Evolutionary conservation across 495 filamentous ascomycete genomes (phyloP).

Genomic region (Letharia columbiana): DNA sequence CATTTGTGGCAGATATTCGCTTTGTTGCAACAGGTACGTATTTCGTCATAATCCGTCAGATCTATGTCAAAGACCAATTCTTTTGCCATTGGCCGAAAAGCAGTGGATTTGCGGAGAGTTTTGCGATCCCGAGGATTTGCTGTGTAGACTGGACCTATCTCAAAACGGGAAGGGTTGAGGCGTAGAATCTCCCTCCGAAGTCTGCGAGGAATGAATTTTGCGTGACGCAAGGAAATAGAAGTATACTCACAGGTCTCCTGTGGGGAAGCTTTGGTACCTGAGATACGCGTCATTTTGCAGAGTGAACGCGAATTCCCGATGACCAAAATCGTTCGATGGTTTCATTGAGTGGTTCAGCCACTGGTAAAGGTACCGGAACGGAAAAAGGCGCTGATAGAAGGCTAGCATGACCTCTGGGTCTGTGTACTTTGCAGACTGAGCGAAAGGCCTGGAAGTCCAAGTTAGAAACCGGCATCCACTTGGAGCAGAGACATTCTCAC

Average conservation of each 20-base stretch:
- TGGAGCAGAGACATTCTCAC: constrained; percentile 29
- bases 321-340: constrained; percentile 77
- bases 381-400: constrained; percentile 94
- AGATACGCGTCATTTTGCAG: constrained; percentile 82
- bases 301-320: constrained; percentile 93
- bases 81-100: constrained; percentile 71
- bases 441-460: constrained; percentile 24
- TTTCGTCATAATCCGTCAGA: constrained; percentile 95
- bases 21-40: constrained; percentile 87
- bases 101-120: constrained; percentile 60
- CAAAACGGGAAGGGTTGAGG: constrained; percentile 85
- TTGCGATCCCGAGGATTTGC: constrained; percentile 94
- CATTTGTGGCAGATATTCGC: constrained; percentile 91
- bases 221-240: background rate
- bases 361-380: constrained; percentile 90
- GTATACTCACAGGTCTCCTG: constrained; percentile 56
- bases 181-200: constrained; percentile 84
- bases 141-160: constrained; percentile 92
- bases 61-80: constrained; percentile 99
- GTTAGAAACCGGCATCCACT: constrained; percentile 7
- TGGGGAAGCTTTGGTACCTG: constrained; percentile 84
- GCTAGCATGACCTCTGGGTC: constrained; percentile 77
- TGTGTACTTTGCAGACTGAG: constrained; percentile 36
- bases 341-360: constrained; percentile 93
- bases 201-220: constrained; percentile 34